These are phyloP conservation scores for Mycena albidolilacea DNA, from an alignment of 768 basidiomycete genomes.

Conservation along the genomic window DNA sequence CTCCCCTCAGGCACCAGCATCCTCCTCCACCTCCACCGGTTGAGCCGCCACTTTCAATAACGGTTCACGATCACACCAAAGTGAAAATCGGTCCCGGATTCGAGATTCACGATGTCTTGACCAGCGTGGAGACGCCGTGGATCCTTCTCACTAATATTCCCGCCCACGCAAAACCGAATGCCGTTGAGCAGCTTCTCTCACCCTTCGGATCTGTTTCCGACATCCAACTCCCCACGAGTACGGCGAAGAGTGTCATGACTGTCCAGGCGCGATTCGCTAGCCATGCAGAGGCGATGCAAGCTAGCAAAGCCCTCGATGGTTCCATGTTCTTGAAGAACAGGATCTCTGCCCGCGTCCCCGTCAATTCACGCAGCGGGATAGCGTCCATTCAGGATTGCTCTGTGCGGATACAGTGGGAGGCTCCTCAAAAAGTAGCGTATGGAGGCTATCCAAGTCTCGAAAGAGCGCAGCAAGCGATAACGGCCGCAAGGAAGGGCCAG, in stretches of 20 bases:
- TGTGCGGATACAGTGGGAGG: slow-evolving; percentile 73
- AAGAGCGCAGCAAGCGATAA: slow-evolving; percentile 67
- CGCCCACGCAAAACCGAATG: slow-evolving; percentile 45
- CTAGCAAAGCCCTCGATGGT: slow-evolving; percentile 67
- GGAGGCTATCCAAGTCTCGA: slow-evolving; percentile 70
- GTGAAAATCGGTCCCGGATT: slow-evolving; percentile 76
- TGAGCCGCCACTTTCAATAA: slow-evolving; percentile 42
- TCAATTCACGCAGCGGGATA: slow-evolving; percentile 53
- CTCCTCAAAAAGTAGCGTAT: slow-evolving; percentile 70
- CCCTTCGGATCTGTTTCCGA: slow-evolving; percentile 65
- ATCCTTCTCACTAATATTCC: slow-evolving; percentile 70
- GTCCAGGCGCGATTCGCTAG: slow-evolving; percentile 65
- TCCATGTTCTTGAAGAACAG: slow-evolving; percentile 52
- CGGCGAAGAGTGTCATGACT: slow-evolving; percentile 43
- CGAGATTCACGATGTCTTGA: slow-evolving; percentile 66
- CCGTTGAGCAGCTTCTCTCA: slow-evolving; percentile 56
- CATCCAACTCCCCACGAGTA: slow-evolving; percentile 48
- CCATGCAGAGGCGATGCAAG: slow-evolving; percentile 66
- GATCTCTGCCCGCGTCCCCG: slow-evolving; percentile 62
- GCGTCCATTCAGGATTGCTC: slow-evolving; percentile 66
- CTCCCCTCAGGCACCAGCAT: background rate
- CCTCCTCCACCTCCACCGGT: slow-evolving; percentile 15
- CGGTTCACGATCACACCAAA: slow-evolving; percentile 68
- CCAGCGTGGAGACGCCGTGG: slow-evolving; percentile 80
- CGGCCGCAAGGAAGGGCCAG: slow-evolving; percentile 52